phyloP scores from a whole-genome alignment of 768 basidiomycete species.

The Cytidiella melzeri region DNA sequence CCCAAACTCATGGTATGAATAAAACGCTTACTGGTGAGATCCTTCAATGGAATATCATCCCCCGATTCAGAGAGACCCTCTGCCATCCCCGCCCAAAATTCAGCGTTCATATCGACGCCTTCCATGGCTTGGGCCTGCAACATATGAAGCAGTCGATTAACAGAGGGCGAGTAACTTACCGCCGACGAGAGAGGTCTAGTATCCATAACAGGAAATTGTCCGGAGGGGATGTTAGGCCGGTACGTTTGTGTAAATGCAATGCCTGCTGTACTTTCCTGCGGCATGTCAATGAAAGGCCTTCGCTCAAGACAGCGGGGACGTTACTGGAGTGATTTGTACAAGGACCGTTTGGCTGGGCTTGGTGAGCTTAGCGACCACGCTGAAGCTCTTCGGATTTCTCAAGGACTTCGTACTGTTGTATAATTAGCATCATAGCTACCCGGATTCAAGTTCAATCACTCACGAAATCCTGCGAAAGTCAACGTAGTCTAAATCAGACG shows the following conservation, averaged over 20 bases:
- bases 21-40: constrained; percentile 20
- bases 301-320: constrained; percentile 15
- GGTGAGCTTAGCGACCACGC: constrained; percentile 50
- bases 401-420: constrained; percentile 60
- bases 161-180: constrained; percentile 30
- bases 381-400: constrained; percentile 51
- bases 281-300: constrained; percentile 12
- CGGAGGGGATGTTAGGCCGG: constrained; percentile 48
- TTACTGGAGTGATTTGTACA: constrained; percentile 59
- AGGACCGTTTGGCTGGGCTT: constrained; percentile 71
- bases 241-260: constrained; percentile 45
- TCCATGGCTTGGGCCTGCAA: constrained; percentile 58
- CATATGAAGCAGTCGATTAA: background rate
- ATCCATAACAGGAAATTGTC: constrained; percentile 58
- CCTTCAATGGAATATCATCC: constrained; percentile 25
- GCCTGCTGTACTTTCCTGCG: constrained; percentile 73
- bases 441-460: constrained; percentile 13
- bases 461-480: constrained; percentile 80
- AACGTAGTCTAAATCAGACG: constrained; percentile 68
- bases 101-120: constrained; percentile 61
- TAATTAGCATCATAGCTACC: background rate
- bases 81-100: constrained; percentile 45
- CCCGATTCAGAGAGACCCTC: constrained; percentile 28
- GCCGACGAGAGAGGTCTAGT: constrained; percentile 63
- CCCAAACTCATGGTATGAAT: background rate